A percentile compares a stretch with the other conserved stretches of the same genome.
Evolutionary conservation across 164 flowering plant species (phyloP).

Genomic region (Umbellularia californica): DNA sequence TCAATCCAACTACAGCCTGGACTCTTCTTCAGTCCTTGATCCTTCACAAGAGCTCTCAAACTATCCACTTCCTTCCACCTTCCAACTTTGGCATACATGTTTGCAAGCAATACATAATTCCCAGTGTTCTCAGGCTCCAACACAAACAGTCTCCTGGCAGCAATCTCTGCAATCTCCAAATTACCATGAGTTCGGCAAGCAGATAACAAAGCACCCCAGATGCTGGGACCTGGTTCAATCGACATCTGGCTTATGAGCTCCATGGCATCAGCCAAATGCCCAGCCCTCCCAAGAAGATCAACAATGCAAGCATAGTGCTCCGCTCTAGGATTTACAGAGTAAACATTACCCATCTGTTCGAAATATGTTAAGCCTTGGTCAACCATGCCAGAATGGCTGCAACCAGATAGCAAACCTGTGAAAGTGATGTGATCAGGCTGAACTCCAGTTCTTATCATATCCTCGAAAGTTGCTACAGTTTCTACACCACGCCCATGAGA

Average conservation of each 20-base stretch:
- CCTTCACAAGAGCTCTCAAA: slow-evolving; percentile 29
- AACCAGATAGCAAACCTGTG: slow-evolving; percentile 48
- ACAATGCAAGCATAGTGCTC: slow-evolving; percentile 59
- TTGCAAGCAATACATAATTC: slow-evolving; percentile 50
- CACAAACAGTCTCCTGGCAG: slow-evolving; percentile 43
- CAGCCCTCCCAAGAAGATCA: slow-evolving; percentile 51
- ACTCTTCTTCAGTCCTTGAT: slow-evolving; percentile 38
- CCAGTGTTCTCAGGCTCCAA: slow-evolving; percentile 56
- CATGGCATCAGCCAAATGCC: slow-evolving; percentile 36
- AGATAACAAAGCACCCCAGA: slow-evolving; percentile 63
- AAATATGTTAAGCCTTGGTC: slow-evolving; percentile 44
- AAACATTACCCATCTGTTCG: slow-evolving; percentile 27
- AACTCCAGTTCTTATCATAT: slow-evolving; percentile 37
- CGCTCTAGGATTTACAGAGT: slow-evolving; percentile 31
- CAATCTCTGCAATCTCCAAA: slow-evolving; percentile 43
- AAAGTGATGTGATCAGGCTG: slow-evolving; percentile 50
- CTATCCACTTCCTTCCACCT: slow-evolving; percentile 49
- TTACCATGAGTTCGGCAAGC: slow-evolving; percentile 45
- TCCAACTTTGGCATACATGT: slow-evolving; percentile 51
- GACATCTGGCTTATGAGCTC: slow-evolving; percentile 34
- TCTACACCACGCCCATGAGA: slow-evolving; percentile 50
- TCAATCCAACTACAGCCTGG: slow-evolving; percentile 61
- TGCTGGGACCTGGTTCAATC: slow-evolving; percentile 38
- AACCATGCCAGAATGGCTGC: slow-evolving; percentile 53
- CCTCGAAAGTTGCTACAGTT: slow-evolving; percentile 35